phyloP scores from a whole-genome alignment of 148 eudicot species.

The Nyssa sinensis region DNA sequence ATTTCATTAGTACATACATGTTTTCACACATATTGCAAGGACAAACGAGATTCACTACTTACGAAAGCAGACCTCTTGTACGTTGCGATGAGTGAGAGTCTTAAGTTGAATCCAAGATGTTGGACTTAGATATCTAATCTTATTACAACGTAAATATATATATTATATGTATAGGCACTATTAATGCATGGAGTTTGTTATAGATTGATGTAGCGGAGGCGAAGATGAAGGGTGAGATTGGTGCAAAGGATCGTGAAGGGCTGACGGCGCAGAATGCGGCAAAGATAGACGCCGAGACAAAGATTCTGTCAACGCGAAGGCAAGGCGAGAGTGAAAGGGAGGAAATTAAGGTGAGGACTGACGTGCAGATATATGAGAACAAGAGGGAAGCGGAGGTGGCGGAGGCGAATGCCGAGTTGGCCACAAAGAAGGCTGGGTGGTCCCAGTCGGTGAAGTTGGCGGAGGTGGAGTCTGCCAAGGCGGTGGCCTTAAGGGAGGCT shows the following conservation, averaged over 20 bases:
- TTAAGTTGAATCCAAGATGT: no score
- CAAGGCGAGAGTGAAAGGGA: slow-evolving; percentile 33
- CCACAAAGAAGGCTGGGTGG: slow-evolving; percentile 25
- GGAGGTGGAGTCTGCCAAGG: slow-evolving; percentile 28
- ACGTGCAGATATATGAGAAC: slow-evolving; percentile 25
- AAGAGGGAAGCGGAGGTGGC: slow-evolving; percentile 33
- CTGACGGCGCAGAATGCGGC: slow-evolving; percentile 32
- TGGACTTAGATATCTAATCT: no score
- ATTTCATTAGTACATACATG: no score
- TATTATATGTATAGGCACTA: no score
- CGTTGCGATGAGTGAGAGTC: no score
- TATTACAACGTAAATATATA: no score
- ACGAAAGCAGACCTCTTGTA: no score
- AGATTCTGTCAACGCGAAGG: slow-evolving; percentile 26
- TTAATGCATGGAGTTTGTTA: background rate
- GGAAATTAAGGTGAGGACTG: slow-evolving; percentile 28
- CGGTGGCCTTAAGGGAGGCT: slow-evolving; percentile 27
- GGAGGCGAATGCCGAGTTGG: slow-evolving; percentile 25
- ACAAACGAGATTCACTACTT: no score
- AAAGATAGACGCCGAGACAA: slow-evolving; percentile 37
- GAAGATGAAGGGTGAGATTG: slow-evolving; percentile 37
- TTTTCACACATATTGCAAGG: no score
- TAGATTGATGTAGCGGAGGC: slow-evolving; percentile 41
- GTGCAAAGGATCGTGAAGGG: slow-evolving; percentile 32
- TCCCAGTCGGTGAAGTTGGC: slow-evolving; percentile 21